These are phyloP conservation scores for Suhomyces faveliae DNA, from an alignment of 805 yeast genomes.

Conservation along the genomic window DNA sequence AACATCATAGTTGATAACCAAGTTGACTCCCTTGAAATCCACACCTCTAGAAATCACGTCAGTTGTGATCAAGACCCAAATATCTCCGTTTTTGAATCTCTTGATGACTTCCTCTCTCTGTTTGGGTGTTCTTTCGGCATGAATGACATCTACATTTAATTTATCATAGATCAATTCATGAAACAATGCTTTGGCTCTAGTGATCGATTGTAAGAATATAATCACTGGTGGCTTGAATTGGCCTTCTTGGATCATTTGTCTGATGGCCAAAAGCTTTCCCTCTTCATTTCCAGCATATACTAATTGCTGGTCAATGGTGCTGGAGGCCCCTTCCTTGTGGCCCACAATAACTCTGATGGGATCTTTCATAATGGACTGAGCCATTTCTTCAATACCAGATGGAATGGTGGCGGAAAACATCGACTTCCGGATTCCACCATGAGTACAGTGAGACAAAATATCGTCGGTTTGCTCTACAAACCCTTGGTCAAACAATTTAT, in stretches of 20 bases:
- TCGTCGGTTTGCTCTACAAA: slow-evolving; percentile 91
- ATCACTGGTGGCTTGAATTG: slow-evolving; percentile 91
- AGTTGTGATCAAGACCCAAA: slow-evolving; percentile 96
- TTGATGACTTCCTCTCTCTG: slow-evolving; percentile 86
- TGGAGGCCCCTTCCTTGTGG: slow-evolving; percentile 89
- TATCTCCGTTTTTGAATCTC: slow-evolving; percentile 81
- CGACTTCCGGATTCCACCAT: slow-evolving; percentile 58
- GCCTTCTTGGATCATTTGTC: slow-evolving; percentile 82
- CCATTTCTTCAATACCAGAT: slow-evolving; percentile 86
- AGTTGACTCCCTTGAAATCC: slow-evolving; percentile 91
- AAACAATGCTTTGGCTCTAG: slow-evolving; percentile 91
- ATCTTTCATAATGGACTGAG: slow-evolving; percentile 78
- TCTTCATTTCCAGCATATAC: slow-evolving; percentile 90
- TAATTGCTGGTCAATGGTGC: slow-evolving; percentile 76
- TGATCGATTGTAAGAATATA: slow-evolving; percentile 86
- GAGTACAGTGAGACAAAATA: slow-evolving; percentile 60
- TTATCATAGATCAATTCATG: slow-evolving; percentile 91
- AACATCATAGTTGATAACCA: slow-evolving; percentile 94
- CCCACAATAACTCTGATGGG: slow-evolving; percentile 88
- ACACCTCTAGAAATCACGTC: slow-evolving; percentile 96
- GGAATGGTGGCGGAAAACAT: slow-evolving; percentile 96
- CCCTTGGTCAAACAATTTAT: slow-evolving; percentile 81
- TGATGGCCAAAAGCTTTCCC: slow-evolving; percentile 88
- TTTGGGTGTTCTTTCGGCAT: slow-evolving; percentile 85
- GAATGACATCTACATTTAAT: slow-evolving; percentile 91